A percentile compares a stretch with the other conserved stretches of the same genome.
phyloP scores from a whole-genome alignment of 1,284 basidiomycete genomes.

The Marasmius oreades region DNA sequence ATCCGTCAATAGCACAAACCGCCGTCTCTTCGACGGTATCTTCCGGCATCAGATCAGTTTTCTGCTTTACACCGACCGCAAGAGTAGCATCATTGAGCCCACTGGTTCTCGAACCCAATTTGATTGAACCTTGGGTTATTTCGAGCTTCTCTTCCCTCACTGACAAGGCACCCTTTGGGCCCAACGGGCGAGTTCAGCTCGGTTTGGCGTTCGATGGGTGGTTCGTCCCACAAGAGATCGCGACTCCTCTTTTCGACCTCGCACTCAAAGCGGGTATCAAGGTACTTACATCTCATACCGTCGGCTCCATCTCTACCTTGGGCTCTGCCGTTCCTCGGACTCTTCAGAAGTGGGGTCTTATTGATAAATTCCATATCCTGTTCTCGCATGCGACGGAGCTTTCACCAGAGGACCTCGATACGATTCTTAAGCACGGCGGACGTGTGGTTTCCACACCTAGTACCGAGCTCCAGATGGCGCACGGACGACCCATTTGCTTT shows the following conservation, averaged over 20 bases:
- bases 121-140: slow-evolving; percentile 5
- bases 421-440: slow-evolving; percentile 1
- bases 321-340: neutral
- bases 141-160: slow-evolving; percentile 8
- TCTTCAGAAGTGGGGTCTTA: slow-evolving; percentile 3
- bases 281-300: slow-evolving; percentile 5
- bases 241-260: slow-evolving; percentile 1
- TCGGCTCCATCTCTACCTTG: slow-evolving; percentile 7
- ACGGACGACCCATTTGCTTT: slow-evolving; percentile 13
- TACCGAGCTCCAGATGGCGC: slow-evolving; percentile 15
- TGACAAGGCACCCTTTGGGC: slow-evolving; percentile 10
- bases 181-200: slow-evolving; percentile 13
- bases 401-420: slow-evolving; percentile 1
- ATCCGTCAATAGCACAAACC: slow-evolving; percentile 1
- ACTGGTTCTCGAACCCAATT: neutral
- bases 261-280: slow-evolving; percentile 2
- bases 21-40: slow-evolving; percentile 7
- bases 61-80: slow-evolving; percentile 9
- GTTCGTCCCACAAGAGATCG: slow-evolving; percentile 8
- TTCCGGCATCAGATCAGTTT: slow-evolving; percentile 14
- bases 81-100: slow-evolving; percentile 9
- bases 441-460: slow-evolving; percentile 13
- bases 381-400: slow-evolving; percentile 12
- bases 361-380: slow-evolving; percentile 9
- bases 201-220: slow-evolving; percentile 12